Evolutionary conservation across 495 filamentous ascomycete species (phyloP).

Genomic region (Penicillium cataractarum): DNA sequence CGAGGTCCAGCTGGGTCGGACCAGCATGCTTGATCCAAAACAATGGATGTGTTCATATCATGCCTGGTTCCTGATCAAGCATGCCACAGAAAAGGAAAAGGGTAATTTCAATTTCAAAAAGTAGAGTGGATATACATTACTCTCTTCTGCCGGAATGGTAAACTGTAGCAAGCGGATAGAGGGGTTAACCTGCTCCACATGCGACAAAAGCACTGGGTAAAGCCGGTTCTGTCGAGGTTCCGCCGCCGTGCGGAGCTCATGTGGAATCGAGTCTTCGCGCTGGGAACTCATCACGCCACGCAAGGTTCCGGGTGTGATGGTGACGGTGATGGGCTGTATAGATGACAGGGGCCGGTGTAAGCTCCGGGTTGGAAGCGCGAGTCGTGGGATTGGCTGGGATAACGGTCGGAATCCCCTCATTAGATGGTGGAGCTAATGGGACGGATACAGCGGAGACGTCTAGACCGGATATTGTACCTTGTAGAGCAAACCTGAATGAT

Average conservation of each 20-base stretch:
- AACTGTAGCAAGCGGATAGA: conserved; percentile 56
- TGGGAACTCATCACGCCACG: conserved; percentile 34
- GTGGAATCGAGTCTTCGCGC: conserved; percentile 45
- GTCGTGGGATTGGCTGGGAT: conserved; percentile 16
- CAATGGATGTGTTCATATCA: background rate
- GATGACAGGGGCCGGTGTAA: background rate
- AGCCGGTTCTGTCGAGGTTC: conserved; percentile 67
- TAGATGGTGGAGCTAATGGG: conserved; percentile 4
- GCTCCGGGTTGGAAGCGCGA: conserved; percentile 14
- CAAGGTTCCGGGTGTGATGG: background rate
- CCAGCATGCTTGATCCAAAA: background rate
- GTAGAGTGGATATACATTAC: conserved; percentile 11
- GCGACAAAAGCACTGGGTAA: conserved; percentile 50
- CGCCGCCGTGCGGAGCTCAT: conserved; percentile 68
- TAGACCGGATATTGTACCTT: background rate
- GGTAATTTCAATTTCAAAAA: background rate
- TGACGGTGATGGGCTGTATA: conserved; percentile 6
- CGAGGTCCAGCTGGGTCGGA: background rate
- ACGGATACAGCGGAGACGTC: background rate
- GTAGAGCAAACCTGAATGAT: background rate
- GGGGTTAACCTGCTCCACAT: conserved; percentile 51
- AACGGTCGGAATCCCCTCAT: conserved; percentile 21
- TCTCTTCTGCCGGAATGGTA: conserved; percentile 30
- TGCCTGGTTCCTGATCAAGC: background rate
- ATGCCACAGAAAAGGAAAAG: background rate